A percentile compares a stretch with the other conserved stretches of the same genome.
phyloP scores from a whole-genome alignment of 805 yeast species.

The Candida lessepsii region DNA sequence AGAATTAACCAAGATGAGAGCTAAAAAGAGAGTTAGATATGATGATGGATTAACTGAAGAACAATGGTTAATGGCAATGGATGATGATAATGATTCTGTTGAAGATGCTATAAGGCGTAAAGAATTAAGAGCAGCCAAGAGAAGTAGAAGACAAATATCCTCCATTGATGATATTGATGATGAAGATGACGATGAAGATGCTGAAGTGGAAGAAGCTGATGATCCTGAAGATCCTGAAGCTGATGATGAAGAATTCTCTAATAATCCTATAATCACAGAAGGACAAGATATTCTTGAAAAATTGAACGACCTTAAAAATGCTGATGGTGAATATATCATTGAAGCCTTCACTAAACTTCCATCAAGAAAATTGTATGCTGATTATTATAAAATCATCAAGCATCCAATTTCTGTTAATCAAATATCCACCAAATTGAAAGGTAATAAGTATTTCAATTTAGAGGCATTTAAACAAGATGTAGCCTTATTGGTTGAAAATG shows the following conservation, averaged over 20 bases:
- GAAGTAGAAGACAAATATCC: conserved; percentile 32
- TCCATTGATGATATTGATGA: conserved; percentile 15
- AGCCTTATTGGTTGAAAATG: conserved; percentile 66
- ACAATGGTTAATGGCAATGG: conserved; percentile 85
- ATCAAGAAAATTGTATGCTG: conserved; percentile 73
- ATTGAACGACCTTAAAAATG: conserved; percentile 42
- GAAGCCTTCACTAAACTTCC: conserved; percentile 67
- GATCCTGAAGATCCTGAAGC: conserved; percentile 18
- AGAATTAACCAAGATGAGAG: conserved; percentile 62
- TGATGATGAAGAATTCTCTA: conserved; percentile 14
- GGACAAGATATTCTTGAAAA: conserved; percentile 44
- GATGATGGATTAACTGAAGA: conserved; percentile 92
- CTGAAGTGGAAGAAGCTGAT: conserved; percentile 17
- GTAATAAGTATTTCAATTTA: conserved; percentile 33
- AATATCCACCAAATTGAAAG: conserved; percentile 49
- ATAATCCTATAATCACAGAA: conserved; percentile 21
- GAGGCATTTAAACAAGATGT: conserved; percentile 60
- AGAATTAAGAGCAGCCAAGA: conserved; percentile 38
- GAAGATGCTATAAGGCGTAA: conserved; percentile 59
- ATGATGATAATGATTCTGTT: conserved; percentile 63
- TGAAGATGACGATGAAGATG: conserved; percentile 15
- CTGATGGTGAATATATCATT: conserved; percentile 35
- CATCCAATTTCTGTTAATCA: conserved; percentile 60
- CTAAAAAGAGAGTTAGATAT: conserved; percentile 73
- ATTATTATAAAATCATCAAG: conserved; percentile 68